These are phyloP conservation scores for Tylopilus orsonianus DNA, from an alignment of 1,284 basidiomycete species.

Conservation along the genomic window DNA sequence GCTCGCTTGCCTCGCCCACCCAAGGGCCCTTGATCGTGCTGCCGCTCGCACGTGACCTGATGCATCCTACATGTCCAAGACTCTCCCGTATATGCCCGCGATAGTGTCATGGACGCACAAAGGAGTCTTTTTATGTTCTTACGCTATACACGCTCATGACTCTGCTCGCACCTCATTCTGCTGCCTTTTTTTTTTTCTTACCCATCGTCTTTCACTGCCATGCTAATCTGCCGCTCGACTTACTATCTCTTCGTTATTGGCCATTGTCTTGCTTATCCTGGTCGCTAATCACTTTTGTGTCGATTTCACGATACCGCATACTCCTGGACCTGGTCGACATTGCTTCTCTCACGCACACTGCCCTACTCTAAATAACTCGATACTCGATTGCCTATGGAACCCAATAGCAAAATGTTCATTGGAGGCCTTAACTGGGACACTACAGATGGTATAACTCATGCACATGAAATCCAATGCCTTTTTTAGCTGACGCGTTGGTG, in stretches of 20 bases:
- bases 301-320: conserved; percentile 38
- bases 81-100: conserved; percentile 10
- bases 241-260: conserved; percentile 38
- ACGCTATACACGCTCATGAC: conserved; percentile 23
- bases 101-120: conserved; percentile 32
- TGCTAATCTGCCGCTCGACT: conserved; percentile 33
- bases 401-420: conserved; percentile 95
- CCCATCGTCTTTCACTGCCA: conserved; percentile 23
- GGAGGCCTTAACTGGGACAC: conserved; percentile 98
- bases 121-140: conserved; percentile 14
- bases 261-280: conserved; percentile 36
- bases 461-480: conserved; percentile 37
- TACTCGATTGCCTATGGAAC: conserved; percentile 37
- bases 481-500: conserved; percentile 39
- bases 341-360: conserved; percentile 22
- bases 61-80: conserved; percentile 15
- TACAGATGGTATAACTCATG: conserved; percentile 78
- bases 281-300: conserved; percentile 37
- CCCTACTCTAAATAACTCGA: conserved; percentile 35
- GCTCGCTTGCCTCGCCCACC: conserved; percentile 14
- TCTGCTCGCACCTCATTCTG: conserved; percentile 9
- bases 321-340: conserved; percentile 33
- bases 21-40: conserved; percentile 10
- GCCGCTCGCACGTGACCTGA: conserved; percentile 6
- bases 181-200: conserved; percentile 10